Evolutionary conservation across 306 rosid species (phyloP).

Genomic region (Vachellia collinsii): DNA sequence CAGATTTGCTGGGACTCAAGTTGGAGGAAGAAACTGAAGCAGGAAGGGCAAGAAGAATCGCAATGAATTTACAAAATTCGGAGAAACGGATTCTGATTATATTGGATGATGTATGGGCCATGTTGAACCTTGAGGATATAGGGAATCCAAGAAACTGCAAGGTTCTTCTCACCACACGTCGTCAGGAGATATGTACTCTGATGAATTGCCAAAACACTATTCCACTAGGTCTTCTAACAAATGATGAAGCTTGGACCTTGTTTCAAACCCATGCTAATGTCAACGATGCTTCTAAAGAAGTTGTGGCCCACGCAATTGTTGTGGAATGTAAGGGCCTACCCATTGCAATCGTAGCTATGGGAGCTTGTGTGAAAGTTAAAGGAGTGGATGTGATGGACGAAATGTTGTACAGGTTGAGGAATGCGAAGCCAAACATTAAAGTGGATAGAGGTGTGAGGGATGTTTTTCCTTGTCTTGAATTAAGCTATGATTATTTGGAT

Average conservation of each 20-base stretch:
- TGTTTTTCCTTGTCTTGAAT: background rate
- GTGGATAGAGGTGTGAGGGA: background rate
- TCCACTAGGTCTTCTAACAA: background rate
- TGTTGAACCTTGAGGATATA: background rate
- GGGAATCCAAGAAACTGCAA: background rate
- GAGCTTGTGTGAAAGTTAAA: background rate
- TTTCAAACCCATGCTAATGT: background rate
- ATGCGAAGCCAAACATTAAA: background rate
- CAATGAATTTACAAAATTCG: background rate
- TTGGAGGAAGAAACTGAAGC: accelerated
- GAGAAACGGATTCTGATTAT: background rate
- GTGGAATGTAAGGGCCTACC: background rate
- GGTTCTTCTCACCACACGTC: background rate
- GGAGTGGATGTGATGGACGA: background rate
- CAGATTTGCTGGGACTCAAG: background rate
- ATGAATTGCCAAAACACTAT: background rate
- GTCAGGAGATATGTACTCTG: background rate
- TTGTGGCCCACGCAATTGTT: background rate
- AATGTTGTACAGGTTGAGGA: background rate
- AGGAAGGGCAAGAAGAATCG: background rate
- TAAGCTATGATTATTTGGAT: background rate
- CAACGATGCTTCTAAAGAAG: background rate
- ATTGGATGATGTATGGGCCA: background rate
- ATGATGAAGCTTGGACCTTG: background rate
- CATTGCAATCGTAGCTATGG: background rate